These are phyloP conservation scores for Nephelium lappaceum DNA, from an alignment of 345 rosid genomes.

Conservation along the genomic window DNA sequence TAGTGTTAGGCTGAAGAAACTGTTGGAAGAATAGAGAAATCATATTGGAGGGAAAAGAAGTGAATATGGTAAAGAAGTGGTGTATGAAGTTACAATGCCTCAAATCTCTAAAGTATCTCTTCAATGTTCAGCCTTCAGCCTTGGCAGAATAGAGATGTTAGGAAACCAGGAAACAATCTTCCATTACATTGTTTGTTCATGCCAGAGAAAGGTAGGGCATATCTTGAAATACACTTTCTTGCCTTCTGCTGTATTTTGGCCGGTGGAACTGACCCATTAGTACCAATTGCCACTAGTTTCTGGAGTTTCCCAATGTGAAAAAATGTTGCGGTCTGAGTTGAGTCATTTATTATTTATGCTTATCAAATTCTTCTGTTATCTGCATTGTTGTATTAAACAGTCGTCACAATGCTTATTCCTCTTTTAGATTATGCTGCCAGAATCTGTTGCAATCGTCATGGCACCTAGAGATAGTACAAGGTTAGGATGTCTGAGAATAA, in stretches of 20 bases:
- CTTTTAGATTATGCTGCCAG: conserved; percentile 90
- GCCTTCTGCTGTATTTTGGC: neutral
- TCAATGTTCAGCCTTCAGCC: neutral
- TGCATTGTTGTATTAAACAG: neutral
- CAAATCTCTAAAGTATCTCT: neutral
- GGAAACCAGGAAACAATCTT: neutral
- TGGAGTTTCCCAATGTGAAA: neutral
- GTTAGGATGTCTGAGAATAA: conserved; percentile 31
- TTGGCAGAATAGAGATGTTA: neutral
- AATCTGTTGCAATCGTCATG: conserved; percentile 98
- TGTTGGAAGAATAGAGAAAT: conserved; percentile 1
- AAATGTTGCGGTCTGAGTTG: neutral
- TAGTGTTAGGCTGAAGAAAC: neutral
- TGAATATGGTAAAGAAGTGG: neutral
- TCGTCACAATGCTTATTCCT: conserved; percentile 15
- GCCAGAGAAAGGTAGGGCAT: neutral
- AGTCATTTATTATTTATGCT: neutral
- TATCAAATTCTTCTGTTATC: neutral
- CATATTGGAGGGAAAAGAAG: neutral
- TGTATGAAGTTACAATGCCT: neutral
- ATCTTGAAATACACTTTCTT: neutral
- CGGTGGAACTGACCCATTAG: neutral
- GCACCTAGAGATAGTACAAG: conserved; percentile 83
- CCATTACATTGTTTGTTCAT: neutral
- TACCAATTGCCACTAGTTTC: neutral